Percentiles rank a stretch among this genome's conserved stretches.
Evolutionary conservation across 2,329 filamentous ascomycete genomes (phyloP).

Genomic region (Cytospora mali): DNA sequence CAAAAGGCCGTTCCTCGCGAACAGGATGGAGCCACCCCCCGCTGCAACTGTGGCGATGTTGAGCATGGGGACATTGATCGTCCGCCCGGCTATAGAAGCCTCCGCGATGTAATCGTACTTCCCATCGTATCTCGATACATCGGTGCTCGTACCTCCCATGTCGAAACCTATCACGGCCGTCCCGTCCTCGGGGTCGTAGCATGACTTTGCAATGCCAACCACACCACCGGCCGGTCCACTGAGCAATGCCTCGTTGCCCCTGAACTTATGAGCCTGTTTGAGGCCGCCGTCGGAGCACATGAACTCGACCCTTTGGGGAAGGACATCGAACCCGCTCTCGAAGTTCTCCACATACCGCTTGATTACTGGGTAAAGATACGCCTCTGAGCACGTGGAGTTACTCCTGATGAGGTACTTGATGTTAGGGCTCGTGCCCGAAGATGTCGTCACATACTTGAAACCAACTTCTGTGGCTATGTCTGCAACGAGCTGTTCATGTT

Average conservation of each 20-base stretch:
- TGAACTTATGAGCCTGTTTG: slow-evolving; percentile 58
- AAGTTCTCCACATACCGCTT: slow-evolving; percentile 70
- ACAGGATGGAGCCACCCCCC: slow-evolving; percentile 56
- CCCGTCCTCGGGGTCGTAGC: slow-evolving; percentile 65
- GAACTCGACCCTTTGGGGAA: slow-evolving; percentile 61
- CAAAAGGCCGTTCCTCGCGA: slow-evolving; percentile 71
- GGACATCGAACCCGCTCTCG: slow-evolving; percentile 62
- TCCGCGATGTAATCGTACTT: slow-evolving; percentile 74
- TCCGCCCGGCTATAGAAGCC: slow-evolving; percentile 70
- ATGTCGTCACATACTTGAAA: slow-evolving; percentile 68
- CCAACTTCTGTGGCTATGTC: slow-evolving; percentile 58
- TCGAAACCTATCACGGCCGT: slow-evolving; percentile 57
- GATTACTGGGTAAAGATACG: slow-evolving; percentile 72
- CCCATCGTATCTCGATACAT: slow-evolving; percentile 70
- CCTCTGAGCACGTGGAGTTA: slow-evolving; percentile 70
- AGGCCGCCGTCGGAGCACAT: slow-evolving; percentile 61
- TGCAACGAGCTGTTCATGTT: slow-evolving; percentile 65
- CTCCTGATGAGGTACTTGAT: slow-evolving; percentile 70
- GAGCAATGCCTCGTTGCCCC: slow-evolving; percentile 66
- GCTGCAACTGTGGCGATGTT: slow-evolving; percentile 73
- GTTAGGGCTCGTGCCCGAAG: slow-evolving; percentile 69
- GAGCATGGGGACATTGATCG: slow-evolving; percentile 71
- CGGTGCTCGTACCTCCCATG: slow-evolving; percentile 69
- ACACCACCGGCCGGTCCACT: slow-evolving; percentile 73
- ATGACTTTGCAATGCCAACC: slow-evolving; percentile 70